Evolutionary conservation across 1,284 basidiomycete genomes (phyloP), one percentile per base, ranked within the genome.

Genomic region (Boletus semigastroideus): DNA sequence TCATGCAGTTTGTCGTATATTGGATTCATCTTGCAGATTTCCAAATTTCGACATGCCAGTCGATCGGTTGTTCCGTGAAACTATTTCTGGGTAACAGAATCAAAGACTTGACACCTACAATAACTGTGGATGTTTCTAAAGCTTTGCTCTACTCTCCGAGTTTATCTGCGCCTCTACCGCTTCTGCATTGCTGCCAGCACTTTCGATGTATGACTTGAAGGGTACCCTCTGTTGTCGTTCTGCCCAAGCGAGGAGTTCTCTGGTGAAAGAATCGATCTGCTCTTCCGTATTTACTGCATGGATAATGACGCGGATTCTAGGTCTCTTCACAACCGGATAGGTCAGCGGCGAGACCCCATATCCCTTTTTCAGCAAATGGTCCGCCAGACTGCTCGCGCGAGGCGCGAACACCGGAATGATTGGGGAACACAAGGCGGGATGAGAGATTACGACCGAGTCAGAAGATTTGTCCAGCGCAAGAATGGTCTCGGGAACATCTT

Each of bases 361-460:
- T n/a, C 62, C 62, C 22, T 8, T 60, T 12, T 50, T 14, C 5
- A 48, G 27, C 5, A 61, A 20, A n/a, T 52, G 48, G 9, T 49
- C 49, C 4, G 52, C 42, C 16, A 61, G 51, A 4, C 12, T 44
- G 1, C 17, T 7, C 14, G 40, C 51, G 17, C 4, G 27, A 1
- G 62, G 60, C 2, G 60, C 58, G 38, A 54, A 54, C 11, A 61
- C 50, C 1, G 62, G 62, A 6, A 61, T 58, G 50, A 61, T 12
- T 5, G 59, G 60, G 19, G 62, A 64, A 38, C 36, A 53, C 11
- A 53, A 20, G 27, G 33, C 46, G 9, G 1, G 17, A n/a, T 42
- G 44, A n/a, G 49, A 38, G 9, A 8, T 17, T 10, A 22, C 16
- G 1, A 0, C 7, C 11, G 13, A 4, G 33, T 20, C 17, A 7